Conservation (phyloP, 1,284 basidiomycete genomes). For the Tylopilus microsporus region DNA sequence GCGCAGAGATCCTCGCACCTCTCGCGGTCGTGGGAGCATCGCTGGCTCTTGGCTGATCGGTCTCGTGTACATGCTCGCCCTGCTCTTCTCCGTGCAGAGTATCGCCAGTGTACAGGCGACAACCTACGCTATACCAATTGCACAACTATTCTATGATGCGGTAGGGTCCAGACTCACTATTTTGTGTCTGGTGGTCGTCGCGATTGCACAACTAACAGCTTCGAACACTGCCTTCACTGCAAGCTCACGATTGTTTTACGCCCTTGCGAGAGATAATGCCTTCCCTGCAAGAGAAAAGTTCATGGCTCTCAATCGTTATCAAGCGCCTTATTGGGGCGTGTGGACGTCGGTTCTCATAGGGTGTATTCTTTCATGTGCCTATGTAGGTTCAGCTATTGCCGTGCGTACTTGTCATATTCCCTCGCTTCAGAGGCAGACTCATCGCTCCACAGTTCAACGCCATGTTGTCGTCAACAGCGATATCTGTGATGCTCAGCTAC, state of each 20-base stretch:
- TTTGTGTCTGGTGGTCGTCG: conserved; percentile 50
- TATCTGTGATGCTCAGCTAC: conserved; percentile 58
- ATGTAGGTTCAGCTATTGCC: conserved; percentile 53
- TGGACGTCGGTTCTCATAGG: conserved; percentile 54
- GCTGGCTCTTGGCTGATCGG: conserved; percentile 60
- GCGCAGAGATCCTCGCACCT: conserved; percentile 54
- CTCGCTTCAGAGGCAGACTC: not conserved
- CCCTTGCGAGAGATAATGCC: conserved; percentile 52
- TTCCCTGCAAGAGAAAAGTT: conserved; percentile 45
- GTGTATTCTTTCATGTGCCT: conserved; percentile 54
- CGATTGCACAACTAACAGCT: conserved; percentile 52
- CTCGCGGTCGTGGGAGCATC: conserved; percentile 53
- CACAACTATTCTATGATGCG: conserved; percentile 55
- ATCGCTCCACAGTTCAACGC: conserved; percentile 46
- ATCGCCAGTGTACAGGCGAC: conserved; percentile 48
- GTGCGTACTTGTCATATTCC: conserved; percentile 31
- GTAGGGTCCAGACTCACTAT: conserved; percentile 46
- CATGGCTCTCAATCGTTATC: conserved; percentile 49
- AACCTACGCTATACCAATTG: conserved; percentile 52
- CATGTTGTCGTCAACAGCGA: conserved; percentile 52
- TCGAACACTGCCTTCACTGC: conserved; percentile 59
- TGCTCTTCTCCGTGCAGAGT: conserved; percentile 56
- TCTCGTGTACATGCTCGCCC: conserved; percentile 54
- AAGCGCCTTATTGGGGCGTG: conserved; percentile 54
- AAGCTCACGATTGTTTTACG: conserved; percentile 54